Conservation (phyloP, 2,329 filamentous ascomycete genomes). For the Hypoxylon sp. region DNA sequence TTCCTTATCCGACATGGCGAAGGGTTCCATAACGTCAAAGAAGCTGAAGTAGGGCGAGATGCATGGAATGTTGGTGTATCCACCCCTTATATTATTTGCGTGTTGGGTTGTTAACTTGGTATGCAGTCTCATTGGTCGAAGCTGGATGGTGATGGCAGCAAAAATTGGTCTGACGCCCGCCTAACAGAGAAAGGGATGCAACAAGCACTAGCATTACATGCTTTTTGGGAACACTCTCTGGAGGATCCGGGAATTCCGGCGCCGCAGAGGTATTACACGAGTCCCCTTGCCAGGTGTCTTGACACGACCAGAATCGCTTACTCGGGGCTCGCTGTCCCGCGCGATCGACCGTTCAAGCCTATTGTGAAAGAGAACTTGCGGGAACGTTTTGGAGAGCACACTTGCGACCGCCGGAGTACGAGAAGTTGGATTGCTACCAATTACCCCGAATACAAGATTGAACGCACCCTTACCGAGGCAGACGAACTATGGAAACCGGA, state of each 20-base stretch:
- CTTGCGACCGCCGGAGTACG: slow-evolving; percentile 70
- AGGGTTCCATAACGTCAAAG: slow-evolving; percentile 46
- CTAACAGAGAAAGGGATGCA: slow-evolving; percentile 67
- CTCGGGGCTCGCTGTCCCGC: slow-evolving; percentile 56
- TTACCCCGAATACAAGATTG: slow-evolving; percentile 67
- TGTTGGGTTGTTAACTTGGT: not conserved
- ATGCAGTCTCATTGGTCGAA: slow-evolving; percentile 54
- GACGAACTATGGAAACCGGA: slow-evolving; percentile 68
- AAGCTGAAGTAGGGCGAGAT: slow-evolving; percentile 39
- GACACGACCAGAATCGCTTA: slow-evolving; percentile 70
- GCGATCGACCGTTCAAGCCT: slow-evolving; percentile 61
- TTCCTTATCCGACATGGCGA: slow-evolving; percentile 44
- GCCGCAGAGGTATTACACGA: slow-evolving; percentile 69
- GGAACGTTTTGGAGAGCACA: slow-evolving; percentile 73
- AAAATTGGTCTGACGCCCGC: slow-evolving; percentile 60
- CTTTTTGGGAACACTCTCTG: slow-evolving; percentile 66
- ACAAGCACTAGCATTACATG: slow-evolving; percentile 67
- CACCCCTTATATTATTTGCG: not conserved
- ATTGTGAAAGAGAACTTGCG: slow-evolving; percentile 71
- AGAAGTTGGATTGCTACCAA: slow-evolving; percentile 63
- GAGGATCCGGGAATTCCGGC: slow-evolving; percentile 63
- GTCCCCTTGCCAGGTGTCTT: slow-evolving; percentile 71
- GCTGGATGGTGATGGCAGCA: slow-evolving; percentile 57
- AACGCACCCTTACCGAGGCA: slow-evolving; percentile 67
- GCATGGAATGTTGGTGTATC: slow-evolving; percentile 40